Evolutionary conservation across 352 stramenopile species (phyloP).

Genomic region (Globisporangium spiculum): DNA sequence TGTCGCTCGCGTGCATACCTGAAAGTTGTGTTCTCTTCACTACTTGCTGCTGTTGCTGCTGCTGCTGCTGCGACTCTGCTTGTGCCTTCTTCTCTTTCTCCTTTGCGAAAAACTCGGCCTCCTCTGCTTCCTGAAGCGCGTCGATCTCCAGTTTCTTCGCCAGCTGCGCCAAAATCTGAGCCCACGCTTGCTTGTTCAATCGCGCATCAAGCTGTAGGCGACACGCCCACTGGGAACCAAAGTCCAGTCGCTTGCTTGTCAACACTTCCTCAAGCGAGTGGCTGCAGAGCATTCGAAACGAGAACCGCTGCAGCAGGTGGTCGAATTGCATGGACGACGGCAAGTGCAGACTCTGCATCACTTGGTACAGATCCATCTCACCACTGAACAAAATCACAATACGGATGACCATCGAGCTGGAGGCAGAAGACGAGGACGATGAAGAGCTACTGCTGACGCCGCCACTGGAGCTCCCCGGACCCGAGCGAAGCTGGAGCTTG

Average conservation of each 20-base stretch:
- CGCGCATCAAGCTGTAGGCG: slow-evolving; percentile 51
- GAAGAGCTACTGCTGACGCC: slow-evolving; percentile 5
- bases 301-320: slow-evolving; percentile 16
- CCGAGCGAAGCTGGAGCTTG: slow-evolving; percentile 46
- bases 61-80: background rate
- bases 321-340: slow-evolving; percentile 27
- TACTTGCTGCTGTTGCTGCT: slow-evolving; percentile 17
- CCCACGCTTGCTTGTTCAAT: slow-evolving; percentile 49
- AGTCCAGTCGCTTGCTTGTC: slow-evolving; percentile 51
- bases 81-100: slow-evolving; percentile 20
- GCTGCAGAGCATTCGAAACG: slow-evolving; percentile 12
- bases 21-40: slow-evolving; percentile 11
- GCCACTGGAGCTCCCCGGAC: slow-evolving; percentile 18
- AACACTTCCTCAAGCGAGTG: slow-evolving; percentile 52
- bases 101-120: slow-evolving; percentile 32
- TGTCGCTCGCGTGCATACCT: background rate
- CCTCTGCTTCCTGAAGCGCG: slow-evolving; percentile 25
- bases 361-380: slow-evolving; percentile 27
- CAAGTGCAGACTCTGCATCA: slow-evolving; percentile 21
- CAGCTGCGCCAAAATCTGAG: slow-evolving; percentile 52
- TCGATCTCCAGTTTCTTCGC: slow-evolving; percentile 39
- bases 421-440: slow-evolving; percentile 17
- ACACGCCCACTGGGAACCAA: slow-evolving; percentile 47
- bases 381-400: slow-evolving; percentile 66
- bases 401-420: slow-evolving; percentile 35